Base-by-base conservation (phyloP, 2,329 filamentous ascomycete species). In the Dothideomycetidae sp. region DNA sequence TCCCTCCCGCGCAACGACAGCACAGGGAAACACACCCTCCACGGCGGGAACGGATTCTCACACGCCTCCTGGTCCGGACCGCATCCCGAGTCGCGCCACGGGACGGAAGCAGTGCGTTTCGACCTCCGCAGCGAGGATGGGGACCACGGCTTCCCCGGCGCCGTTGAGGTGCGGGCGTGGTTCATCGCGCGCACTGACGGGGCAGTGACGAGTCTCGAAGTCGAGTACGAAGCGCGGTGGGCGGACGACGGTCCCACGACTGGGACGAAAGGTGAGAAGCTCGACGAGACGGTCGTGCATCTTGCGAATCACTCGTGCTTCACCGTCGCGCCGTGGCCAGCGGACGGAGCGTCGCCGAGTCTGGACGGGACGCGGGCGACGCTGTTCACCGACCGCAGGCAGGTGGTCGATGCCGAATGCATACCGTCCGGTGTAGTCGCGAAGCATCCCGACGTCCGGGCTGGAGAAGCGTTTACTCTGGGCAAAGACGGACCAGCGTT, bases 261-360 rank as follows among this genome's bases (percentile, higher is more conserved):
- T 13, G 36, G 34, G 7, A 16, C 31, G 30, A 15, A 38, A 16
- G 53, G 71, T 3, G 78, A 73, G 42, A 68, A 80, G 34, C 78
- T 77, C 10, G 76, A 86, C n/a, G 88, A 94, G 68, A 96, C 88
- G 0, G 77, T 77, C 29, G 73, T 96, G 56, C 92, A 86, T 61
- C 71, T 96, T 62, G 96, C 90, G 34, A 98, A 96, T 63, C 88
- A 98, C 65, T 92, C 83, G 80, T 84, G 29, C 13, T 38, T 38
- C 14, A 30, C 14, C 29, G 21, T 38, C 12, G 36, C 28, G 4
- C 29, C 31, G 13, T 29, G 21, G 17, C 21, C 21, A 7, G 10
- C 21, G n/a, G 31, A 29, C 14, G 28, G 35, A 9, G 15, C 19
- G 12, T 36, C 28, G 10, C 33, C 32, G 11, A 23, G 16, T 18